Base-by-base conservation (phyloP, 176 grass and related monocot species). In the Saccharum spontaneum region DNA sequence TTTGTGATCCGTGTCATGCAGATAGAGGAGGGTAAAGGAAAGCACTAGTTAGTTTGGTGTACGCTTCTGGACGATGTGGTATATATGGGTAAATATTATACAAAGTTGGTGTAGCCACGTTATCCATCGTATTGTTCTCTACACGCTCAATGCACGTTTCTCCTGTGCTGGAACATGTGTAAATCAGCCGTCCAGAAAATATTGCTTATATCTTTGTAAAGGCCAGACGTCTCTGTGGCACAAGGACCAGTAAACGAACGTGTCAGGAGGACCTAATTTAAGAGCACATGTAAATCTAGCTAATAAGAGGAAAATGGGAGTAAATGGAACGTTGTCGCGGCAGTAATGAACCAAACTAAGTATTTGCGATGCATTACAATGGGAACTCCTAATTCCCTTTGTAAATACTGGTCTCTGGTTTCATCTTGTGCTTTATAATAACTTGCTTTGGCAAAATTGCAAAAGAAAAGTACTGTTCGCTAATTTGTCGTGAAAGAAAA, bases 1-100 rank as follows among this genome's bases (percentile, higher is more conserved):
- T 86, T 79, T 94, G 79, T 99, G 94, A 99, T 83, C 79, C 49
- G 67, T 78, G 76, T 30, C 14, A 23, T 77, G 61, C 49, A 43
- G 65, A 55, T 76, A 87, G n/a, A 13, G 60, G n/a, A 17, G 60
- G 74, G 70, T 80, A 36, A 62, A 22, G 44, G 14, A 46, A 34
- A 40, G 68, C 0, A 52, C n/a, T 67, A 74, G 75, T 33, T 28
- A 63, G 69, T 36, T 80, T 66, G 71, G 1, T 77, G 61, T 79
- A 80, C 3, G 73, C 70, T 80, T 80, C 31, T 80, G 76, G 70
- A 48, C 34, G 50, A 59, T 64, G 64, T 44, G 61, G 44, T 23
- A 70, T 34, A 62, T 26, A 61, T 15, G 41, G 23, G 70, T 71
- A 71, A 64, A 22, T 84, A 66, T 45, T 65, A 37, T 80, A 40